These are phyloP conservation scores for Fusarium odoratissimum DNA, from an alignment of 2,329 filamentous ascomycete species.

Conservation along the genomic window DNA sequence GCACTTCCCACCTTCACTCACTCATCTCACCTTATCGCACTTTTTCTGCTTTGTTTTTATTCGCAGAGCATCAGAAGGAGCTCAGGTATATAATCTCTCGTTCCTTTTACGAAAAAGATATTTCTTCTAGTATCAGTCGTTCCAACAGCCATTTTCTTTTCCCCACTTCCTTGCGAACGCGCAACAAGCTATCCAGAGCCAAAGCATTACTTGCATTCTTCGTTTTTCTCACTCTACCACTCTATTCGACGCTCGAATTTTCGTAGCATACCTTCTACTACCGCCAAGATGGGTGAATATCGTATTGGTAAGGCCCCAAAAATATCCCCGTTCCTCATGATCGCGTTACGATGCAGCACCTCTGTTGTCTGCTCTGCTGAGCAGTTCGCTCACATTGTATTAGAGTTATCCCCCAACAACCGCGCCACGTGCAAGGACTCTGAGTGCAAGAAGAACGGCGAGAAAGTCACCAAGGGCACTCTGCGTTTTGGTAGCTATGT, in stretches of 20 bases:
- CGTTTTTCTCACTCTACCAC: constrained; percentile 14
- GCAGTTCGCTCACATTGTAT: constrained; percentile 21
- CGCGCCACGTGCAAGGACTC: constrained; percentile 80
- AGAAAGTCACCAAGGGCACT: constrained; percentile 83
- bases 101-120: neutral
- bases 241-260: constrained; percentile 17
- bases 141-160: neutral
- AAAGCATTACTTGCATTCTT: constrained; percentile 6
- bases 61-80: constrained; percentile 1
- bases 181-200: constrained; percentile 7
- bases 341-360: constrained; percentile 1
- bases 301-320: constrained; percentile 57
- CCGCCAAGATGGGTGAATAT: constrained; percentile 57
- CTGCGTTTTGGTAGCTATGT: constrained; percentile 82
- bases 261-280: neutral
- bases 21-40: constrained; percentile 32
- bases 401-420: constrained; percentile 77
- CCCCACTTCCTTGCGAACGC: neutral
- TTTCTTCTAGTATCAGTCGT: neutral
- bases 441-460: constrained; percentile 74
- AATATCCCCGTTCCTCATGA: neutral
- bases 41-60: constrained; percentile 29
- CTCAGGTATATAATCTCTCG: neutral
- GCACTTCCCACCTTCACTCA: constrained; percentile 26
- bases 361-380: neutral